These are phyloP conservation scores for Pythium phragmiticola DNA, from an alignment of 352 stramenopile genomes.

Conservation along the genomic window DNA sequence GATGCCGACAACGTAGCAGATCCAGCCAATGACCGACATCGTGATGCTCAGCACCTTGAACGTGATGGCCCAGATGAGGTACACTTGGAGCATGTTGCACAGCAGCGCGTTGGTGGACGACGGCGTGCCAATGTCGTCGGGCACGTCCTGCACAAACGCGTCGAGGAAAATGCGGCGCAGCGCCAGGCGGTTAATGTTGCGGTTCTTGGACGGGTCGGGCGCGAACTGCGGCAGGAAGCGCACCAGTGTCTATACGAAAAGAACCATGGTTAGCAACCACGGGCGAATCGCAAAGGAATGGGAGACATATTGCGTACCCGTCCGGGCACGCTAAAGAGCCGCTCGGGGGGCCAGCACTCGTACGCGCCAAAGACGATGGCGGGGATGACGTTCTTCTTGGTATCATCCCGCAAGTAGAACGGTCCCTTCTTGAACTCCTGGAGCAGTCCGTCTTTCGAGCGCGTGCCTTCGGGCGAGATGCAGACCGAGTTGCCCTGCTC, in stretches of 20 bases:
- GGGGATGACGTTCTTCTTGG: conserved; percentile 79
- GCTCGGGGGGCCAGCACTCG: conserved; percentile 76
- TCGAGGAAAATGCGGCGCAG: conserved; percentile 79
- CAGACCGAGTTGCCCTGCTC: conserved; percentile 70
- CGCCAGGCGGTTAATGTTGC: conserved; percentile 79
- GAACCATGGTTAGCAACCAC: background rate
- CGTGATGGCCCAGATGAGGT: conserved; percentile 69
- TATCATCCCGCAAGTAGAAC: conserved; percentile 83
- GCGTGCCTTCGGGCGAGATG: conserved; percentile 83
- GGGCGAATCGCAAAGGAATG: background rate
- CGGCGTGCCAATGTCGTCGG: conserved; percentile 54
- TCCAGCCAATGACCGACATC: conserved; percentile 33
- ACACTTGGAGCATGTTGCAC: conserved; percentile 61
- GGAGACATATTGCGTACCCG: conserved; percentile 36
- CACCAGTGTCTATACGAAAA: conserved; percentile 49
- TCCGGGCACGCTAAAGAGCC: conserved; percentile 68
- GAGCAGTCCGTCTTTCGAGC: conserved; percentile 77
- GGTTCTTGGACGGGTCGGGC: conserved; percentile 61
- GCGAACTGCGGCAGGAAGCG: conserved; percentile 77
- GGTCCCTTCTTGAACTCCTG: conserved; percentile 88
- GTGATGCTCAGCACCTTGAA: conserved; percentile 60
- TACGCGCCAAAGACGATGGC: conserved; percentile 79
- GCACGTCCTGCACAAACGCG: conserved; percentile 69
- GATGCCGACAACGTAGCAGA: conserved; percentile 53
- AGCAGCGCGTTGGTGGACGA: conserved; percentile 55